These are phyloP conservation scores for Pestalotiopsis sp. DNA, from an alignment of 2,329 filamentous ascomycete genomes.

Conservation along the genomic window DNA sequence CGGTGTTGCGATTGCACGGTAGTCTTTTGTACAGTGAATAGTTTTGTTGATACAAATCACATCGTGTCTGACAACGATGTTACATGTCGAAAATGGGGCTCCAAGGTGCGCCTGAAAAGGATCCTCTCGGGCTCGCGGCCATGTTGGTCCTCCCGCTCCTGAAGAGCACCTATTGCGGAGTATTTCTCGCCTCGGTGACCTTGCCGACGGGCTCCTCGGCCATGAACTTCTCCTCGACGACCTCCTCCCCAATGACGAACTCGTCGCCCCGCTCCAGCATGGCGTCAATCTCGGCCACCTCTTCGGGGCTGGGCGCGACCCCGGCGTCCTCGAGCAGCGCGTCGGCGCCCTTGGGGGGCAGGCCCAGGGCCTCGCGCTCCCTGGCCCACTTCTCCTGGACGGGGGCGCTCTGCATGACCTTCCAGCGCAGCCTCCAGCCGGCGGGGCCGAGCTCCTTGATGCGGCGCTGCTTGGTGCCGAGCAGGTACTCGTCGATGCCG, in stretches of 20 bases:
- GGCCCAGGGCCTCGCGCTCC: slow-evolving; percentile 67
- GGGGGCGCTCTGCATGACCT: slow-evolving; percentile 76
- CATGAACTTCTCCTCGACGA: slow-evolving; percentile 23
- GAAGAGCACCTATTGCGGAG: slow-evolving; percentile 36
- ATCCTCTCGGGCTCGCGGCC: background rate
- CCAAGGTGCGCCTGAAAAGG: background rate
- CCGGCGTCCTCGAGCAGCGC: slow-evolving; percentile 26
- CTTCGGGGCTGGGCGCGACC: slow-evolving; percentile 20
- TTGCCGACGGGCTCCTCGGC: slow-evolving; percentile 19
- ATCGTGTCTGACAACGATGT: background rate
- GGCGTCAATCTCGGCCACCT: slow-evolving; percentile 42
- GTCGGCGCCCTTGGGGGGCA: slow-evolving; percentile 52
- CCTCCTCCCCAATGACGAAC: slow-evolving; percentile 49
- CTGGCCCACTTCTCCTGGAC: slow-evolving; percentile 68
- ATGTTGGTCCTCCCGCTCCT: slow-evolving; percentile 17
- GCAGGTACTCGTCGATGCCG: slow-evolving; percentile 88
- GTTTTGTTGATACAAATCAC: background rate
- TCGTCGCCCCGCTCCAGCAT: slow-evolving; percentile 45
- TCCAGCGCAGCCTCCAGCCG: slow-evolving; percentile 89
- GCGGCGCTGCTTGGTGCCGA: slow-evolving; percentile 76
- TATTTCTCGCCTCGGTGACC: slow-evolving; percentile 24
- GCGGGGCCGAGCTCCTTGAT: slow-evolving; percentile 86
- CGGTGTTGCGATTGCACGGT: background rate
- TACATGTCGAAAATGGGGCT: background rate
- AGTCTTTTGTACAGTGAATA: background rate